Conservation (phyloP, 2,329 filamentous ascomycete species). For the Botryotinia convoluta region DNA sequence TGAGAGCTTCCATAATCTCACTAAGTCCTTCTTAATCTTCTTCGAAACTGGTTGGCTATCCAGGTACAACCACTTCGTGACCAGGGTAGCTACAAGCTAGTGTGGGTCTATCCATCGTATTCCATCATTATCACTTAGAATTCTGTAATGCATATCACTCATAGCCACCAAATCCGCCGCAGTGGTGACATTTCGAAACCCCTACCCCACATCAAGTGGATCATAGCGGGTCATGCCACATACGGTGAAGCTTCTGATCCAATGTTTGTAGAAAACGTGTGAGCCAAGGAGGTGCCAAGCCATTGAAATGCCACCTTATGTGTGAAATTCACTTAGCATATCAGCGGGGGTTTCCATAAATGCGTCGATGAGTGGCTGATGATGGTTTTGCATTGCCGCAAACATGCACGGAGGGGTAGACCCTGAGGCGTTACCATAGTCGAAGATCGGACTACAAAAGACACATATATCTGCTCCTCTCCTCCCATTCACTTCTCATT, state of each 20-base stretch:
- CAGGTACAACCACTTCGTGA: not conserved
- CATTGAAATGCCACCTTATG: not conserved
- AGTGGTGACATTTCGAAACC: conserved; percentile 3
- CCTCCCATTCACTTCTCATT: not conserved
- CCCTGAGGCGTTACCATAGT: not conserved
- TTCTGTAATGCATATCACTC: conserved; percentile 6
- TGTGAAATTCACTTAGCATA: not conserved
- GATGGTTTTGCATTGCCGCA: not conserved
- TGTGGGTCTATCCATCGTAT: not conserved
- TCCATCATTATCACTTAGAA: not conserved
- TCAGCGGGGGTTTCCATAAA: conserved; percentile 5
- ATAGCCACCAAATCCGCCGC: conserved; percentile 1
- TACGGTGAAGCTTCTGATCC: conserved; percentile 9
- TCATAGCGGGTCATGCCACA: not conserved
- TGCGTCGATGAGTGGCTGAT: conserved; percentile 9
- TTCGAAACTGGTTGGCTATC: not conserved
- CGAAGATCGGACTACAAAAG: not conserved
- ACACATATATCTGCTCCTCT: conserved; percentile 1
- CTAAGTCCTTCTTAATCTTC: not conserved
- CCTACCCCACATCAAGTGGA: not conserved
- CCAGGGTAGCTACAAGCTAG: conserved; percentile 10
- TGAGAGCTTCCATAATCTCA: conserved; percentile 1
- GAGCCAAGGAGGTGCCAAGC: conserved; percentile 15
- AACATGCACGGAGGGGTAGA: conserved; percentile 9
- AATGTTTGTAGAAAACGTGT: conserved; percentile 14